A percentile compares a stretch with the other conserved stretches of the same genome.
These are phyloP conservation scores for Aspergillus bertholletiae DNA, from an alignment of 495 filamentous ascomycete species.

Conservation along the genomic window DNA sequence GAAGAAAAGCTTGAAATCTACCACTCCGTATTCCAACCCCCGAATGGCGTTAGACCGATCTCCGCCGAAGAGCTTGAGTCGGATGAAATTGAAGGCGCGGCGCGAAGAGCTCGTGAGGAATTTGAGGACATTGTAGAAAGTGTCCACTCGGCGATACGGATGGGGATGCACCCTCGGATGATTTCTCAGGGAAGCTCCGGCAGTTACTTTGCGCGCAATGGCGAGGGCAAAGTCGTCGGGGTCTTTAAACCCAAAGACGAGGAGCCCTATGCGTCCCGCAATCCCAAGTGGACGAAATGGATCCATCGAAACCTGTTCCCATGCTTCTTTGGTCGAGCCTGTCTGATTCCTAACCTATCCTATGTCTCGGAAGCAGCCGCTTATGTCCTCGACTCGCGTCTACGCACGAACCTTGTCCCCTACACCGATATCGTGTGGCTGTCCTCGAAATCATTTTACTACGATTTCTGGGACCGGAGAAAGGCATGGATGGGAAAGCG, in stretches of 20 bases:
- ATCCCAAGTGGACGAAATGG: slow-evolving; percentile 96
- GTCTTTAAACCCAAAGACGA: slow-evolving; percentile 99
- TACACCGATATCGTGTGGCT: slow-evolving; percentile 94
- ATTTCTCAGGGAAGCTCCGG: slow-evolving; percentile 96
- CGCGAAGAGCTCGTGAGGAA: slow-evolving; percentile 67
- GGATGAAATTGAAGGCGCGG: slow-evolving; percentile 47
- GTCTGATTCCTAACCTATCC: slow-evolving; percentile 97
- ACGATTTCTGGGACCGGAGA: slow-evolving; percentile 93
- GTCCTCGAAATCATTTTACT: slow-evolving; percentile 95
- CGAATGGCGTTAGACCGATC: slow-evolving; percentile 75
- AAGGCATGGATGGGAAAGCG: slow-evolving; percentile 84
- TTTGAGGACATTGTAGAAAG: slow-evolving; percentile 91
- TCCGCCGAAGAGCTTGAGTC: slow-evolving; percentile 70
- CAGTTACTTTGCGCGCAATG: slow-evolving; percentile 94
- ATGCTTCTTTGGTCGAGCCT: slow-evolving; percentile 93
- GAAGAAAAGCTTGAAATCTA: slow-evolving; percentile 94
- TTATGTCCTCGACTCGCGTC: slow-evolving; percentile 86
- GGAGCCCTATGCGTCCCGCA: slow-evolving; percentile 89
- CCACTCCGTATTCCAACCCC: slow-evolving; percentile 92
- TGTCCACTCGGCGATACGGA: slow-evolving; percentile 82
- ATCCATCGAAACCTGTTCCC: slow-evolving; percentile 92
- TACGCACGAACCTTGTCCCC: slow-evolving; percentile 88
- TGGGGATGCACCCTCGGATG: slow-evolving; percentile 89
- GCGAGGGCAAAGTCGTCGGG: slow-evolving; percentile 87
- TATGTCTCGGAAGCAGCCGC: slow-evolving; percentile 98